Base-by-base conservation (phyloP, 306 rosid species). In the Sindora glabra region DNA sequence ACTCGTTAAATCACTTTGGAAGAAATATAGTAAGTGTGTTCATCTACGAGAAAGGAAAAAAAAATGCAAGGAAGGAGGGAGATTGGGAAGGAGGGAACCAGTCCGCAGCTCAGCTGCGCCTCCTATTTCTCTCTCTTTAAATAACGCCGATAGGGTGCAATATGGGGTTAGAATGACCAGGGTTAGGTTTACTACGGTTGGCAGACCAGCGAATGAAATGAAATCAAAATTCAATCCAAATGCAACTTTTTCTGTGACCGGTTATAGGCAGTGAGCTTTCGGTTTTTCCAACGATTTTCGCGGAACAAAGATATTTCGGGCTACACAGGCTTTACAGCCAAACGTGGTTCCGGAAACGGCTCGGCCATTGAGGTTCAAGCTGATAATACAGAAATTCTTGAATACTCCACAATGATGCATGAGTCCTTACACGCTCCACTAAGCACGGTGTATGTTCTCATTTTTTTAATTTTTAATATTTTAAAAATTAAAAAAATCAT, bases 91-190 rank as follows among this genome's bases (percentile, higher is more conserved):
- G 62, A 49, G 21, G 49, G 83, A 75, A 71, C 62, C 50, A 66
- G 80, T 75, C 82, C 84, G 76, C 70, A 67, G 64, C 67, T 82
- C 65, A 69, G 89, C 29, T 34, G 74, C 22, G 66, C 32, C 50
- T 12, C n/a, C 23, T 29, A 48, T 53, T 62, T 41, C 65, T 67
- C 41, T 64, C 60, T 37, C 75, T 68, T 67, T 86, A 81, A 81
- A 79, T 83, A 79, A 83, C 64, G 82, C 48, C 56, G 76, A 62
- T 40, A 38, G 75, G 70, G 82, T 73, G 51, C 37, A 55, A 34
- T 22, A 27, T 44, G 14, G 71, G 70, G 88, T 83, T 83, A 81
- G 62, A 72, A 74, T 87, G 71, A 87, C 95, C 67, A 34, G 80
- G 89, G 95, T 87, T 83, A 77, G 79, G 64, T 64, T 30, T 49